Evolutionary conservation across 495 filamentous ascomycete species (phyloP).

Genomic region (Oidiodendron maius): DNA sequence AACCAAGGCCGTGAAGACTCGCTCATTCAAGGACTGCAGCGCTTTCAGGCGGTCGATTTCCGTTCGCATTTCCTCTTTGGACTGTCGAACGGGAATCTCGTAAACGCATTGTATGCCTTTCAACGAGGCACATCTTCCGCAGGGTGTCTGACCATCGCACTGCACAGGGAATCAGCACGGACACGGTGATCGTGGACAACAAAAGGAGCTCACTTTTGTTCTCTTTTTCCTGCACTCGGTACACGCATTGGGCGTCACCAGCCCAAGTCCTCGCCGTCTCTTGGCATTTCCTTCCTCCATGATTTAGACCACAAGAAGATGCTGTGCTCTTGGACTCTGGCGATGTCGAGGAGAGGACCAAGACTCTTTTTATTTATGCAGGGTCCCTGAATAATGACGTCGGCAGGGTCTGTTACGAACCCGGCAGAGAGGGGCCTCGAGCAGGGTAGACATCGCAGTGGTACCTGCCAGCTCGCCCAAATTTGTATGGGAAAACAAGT

Average conservation of each 20-base stretch:
- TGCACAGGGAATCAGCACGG: constrained; percentile 10
- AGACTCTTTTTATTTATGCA: too few species aligned
- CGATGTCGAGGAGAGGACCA: too few species aligned
- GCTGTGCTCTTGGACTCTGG: too few species aligned
- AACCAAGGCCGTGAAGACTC: constrained; percentile 37
- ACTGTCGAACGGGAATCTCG: constrained; percentile 47
- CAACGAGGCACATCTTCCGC: constrained; percentile 40
- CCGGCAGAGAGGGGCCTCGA: too few species aligned
- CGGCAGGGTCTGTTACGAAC: too few species aligned
- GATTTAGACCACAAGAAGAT: too few species aligned
- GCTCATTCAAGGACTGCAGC: constrained; percentile 38
- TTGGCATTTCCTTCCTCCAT: constrained; percentile 8
- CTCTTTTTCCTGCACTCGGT: constrained; percentile 54
- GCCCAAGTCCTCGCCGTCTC: constrained; percentile 40
- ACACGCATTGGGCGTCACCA: constrained; percentile 50
- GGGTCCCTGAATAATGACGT: too few species aligned
- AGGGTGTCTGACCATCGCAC: constrained; percentile 50
- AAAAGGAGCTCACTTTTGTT: constrained; percentile 48
- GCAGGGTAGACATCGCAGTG: too few species aligned
- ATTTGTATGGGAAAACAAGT: too few species aligned
- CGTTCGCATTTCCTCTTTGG: constrained; percentile 45
- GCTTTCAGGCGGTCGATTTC: constrained; percentile 45
- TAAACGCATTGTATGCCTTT: constrained; percentile 45
- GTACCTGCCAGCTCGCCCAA: too few species aligned
- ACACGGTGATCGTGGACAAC: neutral